phyloP scores from a whole-genome alignment of 805 yeast genomes.

The Candida coquimbonensis region DNA sequence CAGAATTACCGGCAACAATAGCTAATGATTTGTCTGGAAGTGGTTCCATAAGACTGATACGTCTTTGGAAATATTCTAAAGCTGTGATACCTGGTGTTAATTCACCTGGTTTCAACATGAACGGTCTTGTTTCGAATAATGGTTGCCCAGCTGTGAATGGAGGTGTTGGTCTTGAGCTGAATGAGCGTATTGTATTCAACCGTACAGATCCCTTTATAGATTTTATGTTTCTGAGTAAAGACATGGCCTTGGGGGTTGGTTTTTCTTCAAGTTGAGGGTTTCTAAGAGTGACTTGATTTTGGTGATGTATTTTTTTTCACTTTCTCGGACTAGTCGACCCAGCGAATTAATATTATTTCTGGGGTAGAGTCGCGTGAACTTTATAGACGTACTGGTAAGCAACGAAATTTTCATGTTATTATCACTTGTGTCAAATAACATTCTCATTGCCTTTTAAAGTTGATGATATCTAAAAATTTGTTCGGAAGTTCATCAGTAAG shows the following conservation, averaged over 20 bases:
- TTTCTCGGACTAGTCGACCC: too few species aligned
- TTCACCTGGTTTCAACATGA: conserved; percentile 65
- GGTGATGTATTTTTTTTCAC: too few species aligned
- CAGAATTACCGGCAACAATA: conserved; percentile 62
- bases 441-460: neutral
- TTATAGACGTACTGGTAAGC: too few species aligned
- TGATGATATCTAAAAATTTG: conserved; percentile 5
- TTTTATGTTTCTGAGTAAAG: too few species aligned
- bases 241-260: too few species aligned
- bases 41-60: conserved; percentile 48
- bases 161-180: conserved; percentile 11
- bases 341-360: too few species aligned
- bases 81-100: conserved; percentile 87
- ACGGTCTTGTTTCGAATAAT: conserved; percentile 76
- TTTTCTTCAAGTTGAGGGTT: too few species aligned
- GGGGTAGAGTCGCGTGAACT: too few species aligned
- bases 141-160: conserved; percentile 73
- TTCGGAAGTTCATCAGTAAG: conserved; percentile 14
- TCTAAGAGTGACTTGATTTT: too few species aligned
- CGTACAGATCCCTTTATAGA: neutral
- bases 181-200: neutral
- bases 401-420: too few species aligned
- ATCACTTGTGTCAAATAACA: too few species aligned
- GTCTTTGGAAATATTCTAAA: conserved; percentile 68
- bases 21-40: conserved; percentile 64